These are phyloP conservation scores for Rauvolfia tetraphylla DNA, from an alignment of 257 asterid genomes.

Conservation along the genomic window DNA sequence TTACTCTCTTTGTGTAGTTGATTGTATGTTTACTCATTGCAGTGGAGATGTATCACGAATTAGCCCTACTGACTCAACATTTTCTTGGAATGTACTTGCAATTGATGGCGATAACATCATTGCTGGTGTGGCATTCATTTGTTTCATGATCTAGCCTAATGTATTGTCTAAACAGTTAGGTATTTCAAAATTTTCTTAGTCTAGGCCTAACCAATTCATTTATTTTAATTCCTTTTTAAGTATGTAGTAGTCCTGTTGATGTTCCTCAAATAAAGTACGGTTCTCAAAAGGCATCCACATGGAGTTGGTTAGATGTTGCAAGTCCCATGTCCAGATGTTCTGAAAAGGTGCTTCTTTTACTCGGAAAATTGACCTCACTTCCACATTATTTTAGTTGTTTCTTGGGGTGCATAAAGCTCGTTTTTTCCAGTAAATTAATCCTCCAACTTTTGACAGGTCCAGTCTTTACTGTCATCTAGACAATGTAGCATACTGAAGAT, in stretches of 20 bases:
- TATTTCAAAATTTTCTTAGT: conserved; percentile 10
- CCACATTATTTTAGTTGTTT: background rate
- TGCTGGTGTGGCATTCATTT: conserved; percentile 46
- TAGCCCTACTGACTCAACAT: conserved; percentile 60
- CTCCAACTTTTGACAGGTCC: conserved; percentile 42
- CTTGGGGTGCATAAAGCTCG: background rate
- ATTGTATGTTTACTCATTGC: conserved; percentile 21
- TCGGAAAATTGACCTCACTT: background rate
- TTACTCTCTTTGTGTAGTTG: background rate
- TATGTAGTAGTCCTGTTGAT: conserved; percentile 70
- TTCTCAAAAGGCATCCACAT: conserved; percentile 32
- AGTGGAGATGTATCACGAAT: conserved; percentile 71
- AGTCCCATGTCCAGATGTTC: conserved; percentile 63
- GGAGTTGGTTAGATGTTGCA: conserved; percentile 76
- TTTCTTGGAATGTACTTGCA: conserved; percentile 74
- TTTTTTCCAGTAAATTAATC: background rate
- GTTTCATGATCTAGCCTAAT: background rate
- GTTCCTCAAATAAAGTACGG: conserved; percentile 84
- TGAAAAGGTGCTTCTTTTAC: conserved; percentile 39
- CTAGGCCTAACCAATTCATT: conserved; percentile 1
- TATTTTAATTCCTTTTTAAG: conserved; percentile 35
- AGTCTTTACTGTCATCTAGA: conserved; percentile 51
- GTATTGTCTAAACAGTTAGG: background rate
- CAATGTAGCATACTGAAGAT: conserved; percentile 53
- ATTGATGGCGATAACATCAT: conserved; percentile 62